Conservation (phyloP, 164 flowering plant species). For the Tinospora cordifolia region DNA sequence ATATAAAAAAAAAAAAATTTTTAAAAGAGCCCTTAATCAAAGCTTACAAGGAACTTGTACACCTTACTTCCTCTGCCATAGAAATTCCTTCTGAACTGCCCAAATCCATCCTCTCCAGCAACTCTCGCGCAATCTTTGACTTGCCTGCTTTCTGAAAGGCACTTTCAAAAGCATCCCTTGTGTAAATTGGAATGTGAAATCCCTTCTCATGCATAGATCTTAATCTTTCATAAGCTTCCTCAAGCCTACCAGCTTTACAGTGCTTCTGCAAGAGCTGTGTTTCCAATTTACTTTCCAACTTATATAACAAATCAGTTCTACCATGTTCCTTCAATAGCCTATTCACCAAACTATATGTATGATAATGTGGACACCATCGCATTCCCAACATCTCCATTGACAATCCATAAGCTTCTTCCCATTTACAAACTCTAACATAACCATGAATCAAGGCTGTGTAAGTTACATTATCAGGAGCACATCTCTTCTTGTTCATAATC, state of each 20-base stretch:
- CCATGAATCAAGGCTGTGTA: constrained; percentile 38
- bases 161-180: constrained; percentile 25
- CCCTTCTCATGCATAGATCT: constrained; percentile 32
- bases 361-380: constrained; percentile 33
- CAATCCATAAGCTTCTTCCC: constrained; percentile 33
- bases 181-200: constrained; percentile 22
- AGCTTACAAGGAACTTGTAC: background rate
- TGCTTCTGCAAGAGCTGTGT: constrained; percentile 29
- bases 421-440: constrained; percentile 25
- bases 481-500: constrained; percentile 34
- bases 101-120: constrained; percentile 25
- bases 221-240: constrained; percentile 35
- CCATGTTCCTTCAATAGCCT: constrained; percentile 30
- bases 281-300: constrained; percentile 34
- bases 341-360: constrained; percentile 29
- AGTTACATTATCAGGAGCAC: constrained; percentile 31
- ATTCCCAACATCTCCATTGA: constrained; percentile 36
- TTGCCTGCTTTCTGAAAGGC: constrained; percentile 35
- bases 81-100: background rate
- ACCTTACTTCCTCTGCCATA: background rate
- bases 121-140: constrained; percentile 23
- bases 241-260: constrained; percentile 31
- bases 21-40: too few species aligned
- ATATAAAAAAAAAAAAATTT: too few species aligned
- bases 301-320: constrained; percentile 23